Conservation (phyloP, 306 rosid species). For the Geum urbanum region DNA sequence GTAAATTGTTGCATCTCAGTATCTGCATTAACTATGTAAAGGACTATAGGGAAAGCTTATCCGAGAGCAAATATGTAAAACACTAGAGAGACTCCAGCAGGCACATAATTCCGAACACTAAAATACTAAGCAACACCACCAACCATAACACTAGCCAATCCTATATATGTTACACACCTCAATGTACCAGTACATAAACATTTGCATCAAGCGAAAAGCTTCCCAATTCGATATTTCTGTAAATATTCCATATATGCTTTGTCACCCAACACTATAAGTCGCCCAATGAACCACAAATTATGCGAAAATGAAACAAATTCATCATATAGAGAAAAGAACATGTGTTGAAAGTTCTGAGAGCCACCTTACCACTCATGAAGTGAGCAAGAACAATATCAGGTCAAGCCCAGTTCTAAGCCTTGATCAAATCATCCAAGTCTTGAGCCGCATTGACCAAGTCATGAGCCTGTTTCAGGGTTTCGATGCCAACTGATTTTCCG, state of each 20-base stretch:
- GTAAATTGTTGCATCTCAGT: not conserved
- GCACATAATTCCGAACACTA: not conserved
- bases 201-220: too few relatives aligned
- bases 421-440: slow-evolving; percentile 69
- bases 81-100: not conserved
- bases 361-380: slow-evolving; percentile 91
- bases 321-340: not conserved
- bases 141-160: not conserved
- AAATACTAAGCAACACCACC: not conserved
- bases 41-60: not conserved
- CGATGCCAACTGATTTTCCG: slow-evolving; percentile 59
- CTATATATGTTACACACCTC: not conserved
- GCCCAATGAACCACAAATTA: not conserved
- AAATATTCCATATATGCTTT: not conserved
- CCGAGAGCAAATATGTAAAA: not conserved
- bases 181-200: too few relatives aligned
- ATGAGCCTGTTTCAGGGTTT: slow-evolving; percentile 59
- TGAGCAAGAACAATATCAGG: slow-evolving; percentile 91
- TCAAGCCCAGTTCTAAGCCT: slow-evolving; percentile 72
- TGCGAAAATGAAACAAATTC: not conserved
- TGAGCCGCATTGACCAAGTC: slow-evolving; percentile 63
- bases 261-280: not conserved
- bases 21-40: not conserved
- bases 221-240: not conserved
- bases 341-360: slow-evolving; percentile 51